Base-by-base conservation (phyloP, 2,329 filamentous ascomycete genomes). In the Colletotrichum orbiculare region DNA sequence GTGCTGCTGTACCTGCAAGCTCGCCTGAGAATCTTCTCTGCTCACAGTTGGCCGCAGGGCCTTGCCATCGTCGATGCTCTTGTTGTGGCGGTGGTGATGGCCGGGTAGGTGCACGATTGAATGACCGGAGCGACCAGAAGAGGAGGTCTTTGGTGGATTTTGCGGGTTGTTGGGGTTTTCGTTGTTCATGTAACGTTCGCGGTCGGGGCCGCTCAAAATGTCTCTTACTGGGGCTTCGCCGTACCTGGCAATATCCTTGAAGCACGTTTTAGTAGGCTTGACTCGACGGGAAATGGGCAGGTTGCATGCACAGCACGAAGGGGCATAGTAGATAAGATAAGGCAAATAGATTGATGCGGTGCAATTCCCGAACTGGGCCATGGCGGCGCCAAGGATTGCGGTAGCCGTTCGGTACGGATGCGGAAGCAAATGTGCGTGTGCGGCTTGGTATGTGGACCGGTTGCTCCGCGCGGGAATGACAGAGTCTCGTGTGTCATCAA, bases 141-240 rank as follows among this genome's bases (percentile, higher is more conserved):
- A 89, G 12, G 89, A 87, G 63, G 89, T 87, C 78, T 85, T 90
- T 70, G 78, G 83, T 54, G 82, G 88, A 67, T 79, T 80, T 74
- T 77, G 83, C 68, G 78, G 81, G 60, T 73, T 78, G 63, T 72
- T 75, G 69, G 63, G 63, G 57, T 63, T 66, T 66, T 72, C 77
- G 64, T 88, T 85, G 54, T 81, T 80, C 60, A 82, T 81, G 74
- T 88, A 91, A 69, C 91, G 89, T 65, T 91, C 87, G 74, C 86
- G 87, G 76, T 93, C 91, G 48, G 88, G 86, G 10, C 89, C 89
- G 45, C 86, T 87, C 67, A 92, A 86, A 66, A 87, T 88, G 70
- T 89, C 85, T 73, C 90, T 87, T 57, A 94, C 89, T 37, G 91
- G 92, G 48, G 91, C 91, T 77, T 94, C 91, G 66, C 91, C 92